These are phyloP conservation scores for Secale cereale DNA, from an alignment of 176 grass and related monocot genomes.

Conservation along the genomic window DNA sequence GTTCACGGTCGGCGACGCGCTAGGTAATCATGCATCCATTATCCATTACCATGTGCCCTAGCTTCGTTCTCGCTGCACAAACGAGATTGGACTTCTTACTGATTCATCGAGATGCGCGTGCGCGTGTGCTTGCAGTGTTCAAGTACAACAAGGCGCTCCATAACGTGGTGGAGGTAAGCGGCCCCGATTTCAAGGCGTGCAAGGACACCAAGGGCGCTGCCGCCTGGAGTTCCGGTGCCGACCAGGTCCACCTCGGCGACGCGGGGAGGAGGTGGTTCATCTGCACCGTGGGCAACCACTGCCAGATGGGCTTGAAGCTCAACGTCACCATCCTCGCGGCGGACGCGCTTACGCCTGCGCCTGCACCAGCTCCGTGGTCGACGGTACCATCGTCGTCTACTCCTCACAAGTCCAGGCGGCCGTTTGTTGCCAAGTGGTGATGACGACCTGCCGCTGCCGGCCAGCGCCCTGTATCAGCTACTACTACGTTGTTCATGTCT, in stretches of 20 bases:
- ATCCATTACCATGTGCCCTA: neutral
- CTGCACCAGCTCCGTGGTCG: neutral
- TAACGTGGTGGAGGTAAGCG: conserved; percentile 11
- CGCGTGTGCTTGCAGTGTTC: neutral
- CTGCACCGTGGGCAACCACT: conserved; percentile 32
- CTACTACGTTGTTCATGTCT: neutral
- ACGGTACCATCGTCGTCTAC: neutral
- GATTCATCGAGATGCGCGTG: neutral
- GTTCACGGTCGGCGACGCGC: conserved; percentile 33
- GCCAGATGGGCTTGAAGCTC: conserved; percentile 35
- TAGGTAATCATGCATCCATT: conserved; percentile 6
- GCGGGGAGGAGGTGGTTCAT: conserved; percentile 28
- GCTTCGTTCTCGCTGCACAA: too few relatives aligned
- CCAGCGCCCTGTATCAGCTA: neutral
- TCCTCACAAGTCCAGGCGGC: neutral
- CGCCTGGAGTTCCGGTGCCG: conserved; percentile 14
- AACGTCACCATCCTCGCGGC: conserved; percentile 24
- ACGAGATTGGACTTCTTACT: neutral
- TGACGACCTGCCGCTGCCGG: neutral
- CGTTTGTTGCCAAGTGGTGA: neutral
- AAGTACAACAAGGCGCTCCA: neutral
- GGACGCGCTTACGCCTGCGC: neutral
- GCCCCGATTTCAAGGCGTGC: conserved; percentile 21
- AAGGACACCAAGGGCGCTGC: neutral
- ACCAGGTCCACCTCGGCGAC: neutral